Percentiles rank a stretch among this genome's conserved stretches.
phyloP scores from a whole-genome alignment of 2,329 filamentous ascomycete species.

The Trichocomaceae sp. region DNA sequence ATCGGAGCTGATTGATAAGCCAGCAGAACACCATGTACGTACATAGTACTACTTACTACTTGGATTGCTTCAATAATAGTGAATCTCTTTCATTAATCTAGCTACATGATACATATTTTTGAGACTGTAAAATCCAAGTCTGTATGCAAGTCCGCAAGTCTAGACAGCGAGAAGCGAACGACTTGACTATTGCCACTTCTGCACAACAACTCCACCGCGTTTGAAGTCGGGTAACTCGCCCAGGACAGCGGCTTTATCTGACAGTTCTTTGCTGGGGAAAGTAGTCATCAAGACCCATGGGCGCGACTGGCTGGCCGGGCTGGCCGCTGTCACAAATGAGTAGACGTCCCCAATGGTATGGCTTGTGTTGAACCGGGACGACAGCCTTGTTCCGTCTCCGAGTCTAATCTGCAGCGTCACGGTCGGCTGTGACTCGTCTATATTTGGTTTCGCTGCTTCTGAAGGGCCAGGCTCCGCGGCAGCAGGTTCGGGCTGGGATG shows the following conservation, averaged over 20 bases:
- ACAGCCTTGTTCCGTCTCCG: slow-evolving; percentile 55
- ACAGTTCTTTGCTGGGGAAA: slow-evolving; percentile 58
- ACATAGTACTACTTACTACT: neutral
- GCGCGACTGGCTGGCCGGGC: slow-evolving; percentile 43
- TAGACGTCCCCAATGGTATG: slow-evolving; percentile 61
- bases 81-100: neutral
- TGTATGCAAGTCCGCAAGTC: neutral
- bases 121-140: neutral
- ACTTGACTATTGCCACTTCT: slow-evolving; percentile 39
- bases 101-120: neutral
- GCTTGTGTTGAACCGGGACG: slow-evolving; percentile 58
- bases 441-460: slow-evolving; percentile 36
- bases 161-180: neutral
- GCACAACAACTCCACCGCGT: slow-evolving; percentile 45
- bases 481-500: slow-evolving; percentile 27
- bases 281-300: slow-evolving; percentile 59
- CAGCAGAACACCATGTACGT: slow-evolving; percentile 3
- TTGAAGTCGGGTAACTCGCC: slow-evolving; percentile 46
- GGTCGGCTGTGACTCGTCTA: slow-evolving; percentile 53
- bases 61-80: neutral
- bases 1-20: slow-evolving; percentile 16
- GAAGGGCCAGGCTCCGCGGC: slow-evolving; percentile 15
- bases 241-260: slow-evolving; percentile 44
- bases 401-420: slow-evolving; percentile 57
- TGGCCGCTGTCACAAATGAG: slow-evolving; percentile 52